Conservation (phyloP, 2,329 filamentous ascomycete species). For the Spiromastix sp. region DNA sequence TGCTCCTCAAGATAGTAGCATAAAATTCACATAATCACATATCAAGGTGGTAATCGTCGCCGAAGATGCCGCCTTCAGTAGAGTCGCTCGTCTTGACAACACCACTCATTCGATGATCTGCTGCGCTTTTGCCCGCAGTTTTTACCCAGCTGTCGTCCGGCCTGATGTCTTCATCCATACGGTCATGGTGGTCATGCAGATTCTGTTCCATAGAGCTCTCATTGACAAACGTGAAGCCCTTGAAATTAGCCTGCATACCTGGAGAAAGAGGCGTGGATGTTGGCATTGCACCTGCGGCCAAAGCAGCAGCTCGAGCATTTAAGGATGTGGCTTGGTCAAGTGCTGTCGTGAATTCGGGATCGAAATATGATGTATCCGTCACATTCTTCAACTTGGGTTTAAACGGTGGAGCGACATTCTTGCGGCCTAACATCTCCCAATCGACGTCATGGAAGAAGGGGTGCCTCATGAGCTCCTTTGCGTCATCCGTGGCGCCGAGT, state of each 20-base stretch:
- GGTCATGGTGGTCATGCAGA: conserved; percentile 23
- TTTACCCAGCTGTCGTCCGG: conserved; percentile 11
- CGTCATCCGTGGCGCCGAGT: conserved; percentile 81
- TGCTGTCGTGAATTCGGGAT: conserved; percentile 95
- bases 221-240: conserved; percentile 98
- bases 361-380: conserved; percentile 95
- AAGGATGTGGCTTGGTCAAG: conserved; percentile 77
- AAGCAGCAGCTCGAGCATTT: conserved; percentile 78
- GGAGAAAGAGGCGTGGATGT: conserved; percentile 88
- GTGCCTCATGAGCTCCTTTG: conserved; percentile 86
- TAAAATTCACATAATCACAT: conserved; percentile 27
- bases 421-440: conserved; percentile 79
- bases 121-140: conserved; percentile 1
- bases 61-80: conserved; percentile 31
- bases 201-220: conserved; percentile 89
- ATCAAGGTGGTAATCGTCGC: conserved; percentile 35
- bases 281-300: conserved; percentile 70
- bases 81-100: conserved; percentile 30
- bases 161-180: conserved; percentile 34
- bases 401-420: conserved; percentile 90
- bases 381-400: conserved; percentile 95
- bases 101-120: conserved; percentile 35
- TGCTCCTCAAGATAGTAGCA: too few relatives aligned
- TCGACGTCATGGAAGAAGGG: conserved; percentile 92
- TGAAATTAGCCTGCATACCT: conserved; percentile 95